Evolutionary conservation across 345 rosid species (phyloP), one percentile per base, ranked within the genome.

Genomic region (Laguncularia racemosa): DNA sequence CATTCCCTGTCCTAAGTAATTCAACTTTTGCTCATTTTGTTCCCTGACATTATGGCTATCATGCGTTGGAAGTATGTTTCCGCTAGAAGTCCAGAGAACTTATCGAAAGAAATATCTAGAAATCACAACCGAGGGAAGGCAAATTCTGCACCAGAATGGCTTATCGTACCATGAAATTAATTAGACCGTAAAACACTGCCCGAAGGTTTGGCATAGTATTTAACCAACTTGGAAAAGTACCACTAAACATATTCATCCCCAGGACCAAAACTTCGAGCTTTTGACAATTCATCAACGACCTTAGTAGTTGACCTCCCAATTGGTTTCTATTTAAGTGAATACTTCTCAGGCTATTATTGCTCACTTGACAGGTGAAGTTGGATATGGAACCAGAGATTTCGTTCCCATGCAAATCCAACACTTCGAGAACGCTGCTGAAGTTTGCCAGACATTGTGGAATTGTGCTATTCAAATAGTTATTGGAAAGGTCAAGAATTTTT

Each of bases 371-470:
- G 50, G 28, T n/a, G 45, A 21, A 56, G 40, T 33, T 7, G n/a
- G 66, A 61, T 10, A 73, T 62, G 13, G 14, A 43, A 23, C 78
- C 74, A 2, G 18, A 20, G 16, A 73, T 38, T 44, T 20, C 51
- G 40, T 69, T 73, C 40, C 0, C 56, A 48, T 61, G 19, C 23
- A 74, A 18, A 46, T 66, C 50, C 53, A 74, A 17, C 18, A 65
- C 61, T 0, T 1, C 15, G 0, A 74, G 47, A 11, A 0, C 0
- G 46, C 44, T 0, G 14, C 44, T 71, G 16, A 67, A 12, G 26
- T 47, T 59, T 18, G 40, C 66, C 0, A 74, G 48, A 43, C 78
- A 74, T 7, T 28, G 38, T 14, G 74, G 78, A 48, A 74, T 59
- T 0, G 11, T 16, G 19, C 71, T 65, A 0, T 1, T 19, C 55